A percentile compares a stretch with the other conserved stretches of the same genome.
These are phyloP conservation scores for Aurantiochytrium sp. DNA, from an alignment of 108 stramenopile genomes.

Conservation along the genomic window DNA sequence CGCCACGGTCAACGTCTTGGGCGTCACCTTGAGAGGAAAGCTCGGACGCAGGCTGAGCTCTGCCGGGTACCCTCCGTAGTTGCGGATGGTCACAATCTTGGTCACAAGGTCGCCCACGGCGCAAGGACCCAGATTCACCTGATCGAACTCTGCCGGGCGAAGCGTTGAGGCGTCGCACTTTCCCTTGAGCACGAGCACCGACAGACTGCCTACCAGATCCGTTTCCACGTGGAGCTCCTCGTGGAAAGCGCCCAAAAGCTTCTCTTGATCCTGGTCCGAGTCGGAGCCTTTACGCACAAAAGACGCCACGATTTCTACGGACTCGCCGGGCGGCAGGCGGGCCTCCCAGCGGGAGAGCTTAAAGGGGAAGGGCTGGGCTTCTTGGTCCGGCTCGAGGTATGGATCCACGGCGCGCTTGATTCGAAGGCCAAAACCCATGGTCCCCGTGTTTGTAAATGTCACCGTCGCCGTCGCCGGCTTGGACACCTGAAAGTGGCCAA, in stretches of 20 bases:
- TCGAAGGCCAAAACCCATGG: not conserved
- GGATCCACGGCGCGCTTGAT: not conserved
- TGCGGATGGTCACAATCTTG: not conserved
- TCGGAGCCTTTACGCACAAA: not conserved
- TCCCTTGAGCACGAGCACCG: not conserved
- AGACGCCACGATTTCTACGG: not conserved
- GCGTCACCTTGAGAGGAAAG: not conserved
- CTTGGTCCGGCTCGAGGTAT: not conserved
- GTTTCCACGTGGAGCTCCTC: not conserved
- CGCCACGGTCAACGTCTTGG: not conserved
- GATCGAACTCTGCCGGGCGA: not conserved
- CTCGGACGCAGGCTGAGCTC: not conserved
- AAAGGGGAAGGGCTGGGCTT: not conserved
- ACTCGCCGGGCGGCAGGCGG: not conserved
- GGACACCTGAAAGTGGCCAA: not conserved
- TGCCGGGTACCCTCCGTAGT: slow-evolving; percentile 1
- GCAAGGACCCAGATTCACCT: not conserved
- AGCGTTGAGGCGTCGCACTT: not conserved
- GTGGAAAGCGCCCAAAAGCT: not conserved
- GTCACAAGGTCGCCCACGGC: not conserved
- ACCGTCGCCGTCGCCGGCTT: not conserved
- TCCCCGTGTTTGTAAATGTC: not conserved
- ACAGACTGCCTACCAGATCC: not conserved
- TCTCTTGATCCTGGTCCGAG: not conserved
- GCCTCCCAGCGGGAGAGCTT: not conserved